phyloP scores from a whole-genome alignment of 192 early-diverging fungal species.

The Entomortierella beljakovae region DNA sequence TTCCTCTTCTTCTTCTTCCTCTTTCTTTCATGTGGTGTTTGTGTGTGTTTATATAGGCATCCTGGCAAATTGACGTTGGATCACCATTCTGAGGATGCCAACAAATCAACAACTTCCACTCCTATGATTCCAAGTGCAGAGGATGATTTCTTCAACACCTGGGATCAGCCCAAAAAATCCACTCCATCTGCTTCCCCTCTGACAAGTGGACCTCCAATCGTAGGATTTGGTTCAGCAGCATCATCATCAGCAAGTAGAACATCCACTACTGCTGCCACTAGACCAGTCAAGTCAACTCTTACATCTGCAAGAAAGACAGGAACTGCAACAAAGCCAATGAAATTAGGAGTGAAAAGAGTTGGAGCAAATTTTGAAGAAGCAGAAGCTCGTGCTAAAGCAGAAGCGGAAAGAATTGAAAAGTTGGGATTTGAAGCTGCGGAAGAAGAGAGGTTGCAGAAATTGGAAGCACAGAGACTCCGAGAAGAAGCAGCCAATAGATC shows the following conservation, averaged over 20 bases:
- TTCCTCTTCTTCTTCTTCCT: neutral
- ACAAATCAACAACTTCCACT: constrained; percentile 13
- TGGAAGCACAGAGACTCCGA: constrained; percentile 20
- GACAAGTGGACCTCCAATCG: constrained; percentile 9
- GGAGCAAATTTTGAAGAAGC: constrained; percentile 93
- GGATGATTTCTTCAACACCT: constrained; percentile 46
- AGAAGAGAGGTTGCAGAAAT: constrained; percentile 66
- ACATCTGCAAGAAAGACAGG: constrained; percentile 53
- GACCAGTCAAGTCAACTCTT: constrained; percentile 56
- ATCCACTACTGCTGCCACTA: constrained; percentile 11
- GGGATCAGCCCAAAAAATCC: constrained; percentile 45
- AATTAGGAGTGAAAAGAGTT: constrained; percentile 89
- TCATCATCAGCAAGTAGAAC: constrained; percentile 4
- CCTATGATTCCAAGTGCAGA: constrained; percentile 11
- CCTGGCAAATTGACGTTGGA: constrained; percentile 38
- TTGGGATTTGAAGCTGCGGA: constrained; percentile 48
- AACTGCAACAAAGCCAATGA: constrained; percentile 50
- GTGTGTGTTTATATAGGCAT: constrained; percentile 5
- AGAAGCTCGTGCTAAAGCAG: constrained; percentile 58
- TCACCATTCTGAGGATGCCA: constrained; percentile 16
- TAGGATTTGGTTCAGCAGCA: constrained; percentile 26
- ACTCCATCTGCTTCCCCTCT: constrained; percentile 10
- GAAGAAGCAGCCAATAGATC: neutral
- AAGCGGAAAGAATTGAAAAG: constrained; percentile 48
- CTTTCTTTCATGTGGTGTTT: neutral